Conservation (phyloP, 495 filamentous ascomycete genomes). For the Aspergillus saccharolyticus region DNA sequence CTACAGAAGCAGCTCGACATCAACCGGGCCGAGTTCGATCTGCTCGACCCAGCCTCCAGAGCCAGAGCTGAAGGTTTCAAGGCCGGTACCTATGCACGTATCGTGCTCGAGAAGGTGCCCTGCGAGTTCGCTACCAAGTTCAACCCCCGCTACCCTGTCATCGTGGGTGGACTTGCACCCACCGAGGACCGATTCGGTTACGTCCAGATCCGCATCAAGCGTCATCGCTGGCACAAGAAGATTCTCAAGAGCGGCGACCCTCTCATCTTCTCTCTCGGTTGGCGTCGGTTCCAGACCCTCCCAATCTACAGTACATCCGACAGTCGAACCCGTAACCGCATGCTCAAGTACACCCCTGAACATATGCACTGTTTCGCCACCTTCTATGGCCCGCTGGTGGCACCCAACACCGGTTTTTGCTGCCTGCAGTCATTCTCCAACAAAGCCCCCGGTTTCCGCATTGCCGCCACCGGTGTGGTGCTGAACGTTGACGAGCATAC, state of each 20-base stretch:
- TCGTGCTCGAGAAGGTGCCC: conserved; percentile 81
- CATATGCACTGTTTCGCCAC: conserved; percentile 98
- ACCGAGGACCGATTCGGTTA: conserved; percentile 95
- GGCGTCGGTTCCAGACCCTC: conserved; percentile 88
- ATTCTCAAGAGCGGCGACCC: conserved; percentile 97
- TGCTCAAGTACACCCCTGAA: conserved; percentile 96
- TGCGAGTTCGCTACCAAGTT: conserved; percentile 90
- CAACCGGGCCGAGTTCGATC: conserved; percentile 87
- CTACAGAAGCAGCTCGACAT: conserved; percentile 92
- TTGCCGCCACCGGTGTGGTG: conserved; percentile 90
- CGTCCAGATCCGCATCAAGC: conserved; percentile 91
- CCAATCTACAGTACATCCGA: conserved; percentile 94
- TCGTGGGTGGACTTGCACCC: conserved; percentile 82
- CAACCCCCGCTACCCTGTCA: conserved; percentile 75
- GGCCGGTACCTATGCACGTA: conserved; percentile 90
- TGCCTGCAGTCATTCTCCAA: conserved; percentile 89
- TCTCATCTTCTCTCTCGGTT: conserved; percentile 95
- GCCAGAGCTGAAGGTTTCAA: conserved; percentile 80
- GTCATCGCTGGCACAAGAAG: conserved; percentile 98
- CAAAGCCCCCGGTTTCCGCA: conserved; percentile 83
- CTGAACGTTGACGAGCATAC: conserved; percentile 86
- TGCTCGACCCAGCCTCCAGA: conserved; percentile 73
- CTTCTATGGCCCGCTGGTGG: conserved; percentile 90
- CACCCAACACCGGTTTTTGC: conserved; percentile 92
- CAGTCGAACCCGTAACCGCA: conserved; percentile 84